phyloP scores from a whole-genome alignment of 2,329 filamentous ascomycete genomes.

The Ophiosphaerella narmari region DNA sequence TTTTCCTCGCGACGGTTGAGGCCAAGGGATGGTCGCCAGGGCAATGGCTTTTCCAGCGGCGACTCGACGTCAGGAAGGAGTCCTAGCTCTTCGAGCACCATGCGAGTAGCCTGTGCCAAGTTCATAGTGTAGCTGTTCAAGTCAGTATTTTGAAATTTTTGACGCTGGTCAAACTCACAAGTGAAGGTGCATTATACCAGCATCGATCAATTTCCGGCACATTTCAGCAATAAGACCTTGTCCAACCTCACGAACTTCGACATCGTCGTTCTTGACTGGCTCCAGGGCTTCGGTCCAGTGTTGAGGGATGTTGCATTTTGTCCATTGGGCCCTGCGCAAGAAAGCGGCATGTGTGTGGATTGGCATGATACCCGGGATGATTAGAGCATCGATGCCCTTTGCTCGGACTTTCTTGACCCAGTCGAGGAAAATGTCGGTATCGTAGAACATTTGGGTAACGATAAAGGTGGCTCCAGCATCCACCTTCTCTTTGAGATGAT shows the following conservation, averaged over 20 bases:
- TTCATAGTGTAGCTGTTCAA: constrained; percentile 88
- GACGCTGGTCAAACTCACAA: constrained; percentile 60
- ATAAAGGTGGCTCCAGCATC: constrained; percentile 93
- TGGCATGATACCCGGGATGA: constrained; percentile 87
- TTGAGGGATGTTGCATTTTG: constrained; percentile 80
- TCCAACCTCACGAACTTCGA: constrained; percentile 86
- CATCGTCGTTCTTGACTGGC: constrained; percentile 95
- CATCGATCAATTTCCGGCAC: constrained; percentile 82
- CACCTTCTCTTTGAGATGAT: constrained; percentile 96
- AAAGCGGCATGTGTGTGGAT: constrained; percentile 97
- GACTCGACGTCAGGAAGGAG: constrained; percentile 78
- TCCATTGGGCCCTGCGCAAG: constrained; percentile 86
- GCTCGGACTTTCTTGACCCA: constrained; percentile 89
- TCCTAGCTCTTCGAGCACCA: constrained; percentile 88
- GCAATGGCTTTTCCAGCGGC: constrained; percentile 85
- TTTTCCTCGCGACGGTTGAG: constrained; percentile 90
- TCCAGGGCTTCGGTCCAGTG: constrained; percentile 83
- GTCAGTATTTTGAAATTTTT: constrained; percentile 8
- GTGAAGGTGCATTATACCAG: constrained; percentile 85
- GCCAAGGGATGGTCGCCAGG: constrained; percentile 93
- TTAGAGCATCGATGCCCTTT: constrained; percentile 80
- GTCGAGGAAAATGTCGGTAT: constrained; percentile 88
- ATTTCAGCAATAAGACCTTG: constrained; percentile 85
- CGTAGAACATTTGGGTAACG: constrained; percentile 99
- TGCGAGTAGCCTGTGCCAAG: constrained; percentile 87